A percentile compares a stretch with the other conserved stretches of the same genome.
These are phyloP conservation scores for Trametes cubensis DNA, from an alignment of 768 basidiomycete genomes.

Conservation along the genomic window DNA sequence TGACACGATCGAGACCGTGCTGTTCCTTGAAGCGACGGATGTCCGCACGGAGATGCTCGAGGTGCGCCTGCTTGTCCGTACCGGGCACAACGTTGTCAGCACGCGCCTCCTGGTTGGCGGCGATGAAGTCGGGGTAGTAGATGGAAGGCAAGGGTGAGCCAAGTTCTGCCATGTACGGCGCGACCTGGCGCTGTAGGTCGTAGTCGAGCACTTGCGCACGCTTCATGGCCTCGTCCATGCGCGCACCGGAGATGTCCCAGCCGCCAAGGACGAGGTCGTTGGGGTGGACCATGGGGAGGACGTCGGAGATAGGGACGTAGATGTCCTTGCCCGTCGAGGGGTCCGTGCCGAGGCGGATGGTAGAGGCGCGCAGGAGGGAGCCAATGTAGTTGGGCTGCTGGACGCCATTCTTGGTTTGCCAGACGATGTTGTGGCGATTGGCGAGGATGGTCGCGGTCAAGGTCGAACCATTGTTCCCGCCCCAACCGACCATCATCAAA, in stretches of 20 bases:
- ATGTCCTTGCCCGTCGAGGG: slow-evolving; percentile 83
- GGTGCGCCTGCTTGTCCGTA: slow-evolving; percentile 83
- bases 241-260: slow-evolving; percentile 93
- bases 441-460: slow-evolving; percentile 93
- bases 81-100: slow-evolving; percentile 94
- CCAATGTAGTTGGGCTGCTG: slow-evolving; percentile 98
- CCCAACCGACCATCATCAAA: slow-evolving; percentile 95
- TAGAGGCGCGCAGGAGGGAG: slow-evolving; percentile 94
- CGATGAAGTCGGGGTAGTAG: slow-evolving; percentile 98
- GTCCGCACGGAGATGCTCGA: slow-evolving; percentile 90
- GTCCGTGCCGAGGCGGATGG: slow-evolving; percentile 88
- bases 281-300: slow-evolving; percentile 97
- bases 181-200: slow-evolving; percentile 95
- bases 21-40: slow-evolving; percentile 90
- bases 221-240: slow-evolving; percentile 91
- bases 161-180: slow-evolving; percentile 78
- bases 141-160: slow-evolving; percentile 89
- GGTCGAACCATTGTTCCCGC: slow-evolving; percentile 97
- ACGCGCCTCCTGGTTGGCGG: slow-evolving; percentile 94
- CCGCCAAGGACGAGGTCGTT: slow-evolving; percentile 97
- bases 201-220: slow-evolving; percentile 94
- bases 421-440: slow-evolving; percentile 91
- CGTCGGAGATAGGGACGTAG: slow-evolving; percentile 87
- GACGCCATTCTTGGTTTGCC: slow-evolving; percentile 90
- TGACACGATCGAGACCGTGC: slow-evolving; percentile 82